These are phyloP conservation scores for Tolypocladium guangdongense DNA, from an alignment of 2,329 filamentous ascomycete genomes.

Conservation along the genomic window DNA sequence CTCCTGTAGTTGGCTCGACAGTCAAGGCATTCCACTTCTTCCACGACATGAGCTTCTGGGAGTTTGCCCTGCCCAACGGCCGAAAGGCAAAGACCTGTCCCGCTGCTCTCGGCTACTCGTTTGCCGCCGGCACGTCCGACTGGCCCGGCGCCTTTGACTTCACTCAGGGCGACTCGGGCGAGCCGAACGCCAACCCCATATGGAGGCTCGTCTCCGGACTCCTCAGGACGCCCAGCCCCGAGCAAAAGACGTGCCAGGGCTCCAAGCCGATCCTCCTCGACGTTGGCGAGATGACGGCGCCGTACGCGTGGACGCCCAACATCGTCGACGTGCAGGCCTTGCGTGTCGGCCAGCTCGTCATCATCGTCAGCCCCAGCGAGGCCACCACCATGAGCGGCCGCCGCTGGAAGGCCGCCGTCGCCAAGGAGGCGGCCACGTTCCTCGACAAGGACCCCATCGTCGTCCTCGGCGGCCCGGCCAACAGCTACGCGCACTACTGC, in stretches of 20 bases:
- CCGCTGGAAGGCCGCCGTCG: constrained; percentile 68
- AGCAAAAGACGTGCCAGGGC: constrained; percentile 65
- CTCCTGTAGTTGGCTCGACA: constrained; percentile 46
- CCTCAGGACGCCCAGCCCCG: constrained; percentile 56
- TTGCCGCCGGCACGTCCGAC: constrained; percentile 86
- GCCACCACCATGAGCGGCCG: constrained; percentile 87
- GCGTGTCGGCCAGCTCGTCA: constrained; percentile 72
- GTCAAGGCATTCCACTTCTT: constrained; percentile 82
- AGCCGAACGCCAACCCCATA: constrained; percentile 59
- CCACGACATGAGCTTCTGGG: constrained; percentile 67
- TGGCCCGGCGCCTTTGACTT: constrained; percentile 90
- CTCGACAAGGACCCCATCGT: constrained; percentile 53
- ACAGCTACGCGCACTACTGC: constrained; percentile 81
- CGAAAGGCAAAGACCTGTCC: constrained; percentile 65
- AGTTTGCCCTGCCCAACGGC: constrained; percentile 64
- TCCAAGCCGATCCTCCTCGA: constrained; percentile 82
- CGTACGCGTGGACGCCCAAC: constrained; percentile 85
- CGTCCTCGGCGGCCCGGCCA: constrained; percentile 78
- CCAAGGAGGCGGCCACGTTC: constrained; percentile 35
- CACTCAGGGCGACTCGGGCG: constrained; percentile 68
- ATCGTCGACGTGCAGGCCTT: constrained; percentile 82
- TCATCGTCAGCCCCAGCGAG: constrained; percentile 78
- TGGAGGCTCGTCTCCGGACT: constrained; percentile 68
- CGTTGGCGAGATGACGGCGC: constrained; percentile 65
- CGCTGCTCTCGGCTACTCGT: constrained; percentile 81